Conservation (phyloP, 352 stramenopile species). For the Phytophthora europaea region DNA sequence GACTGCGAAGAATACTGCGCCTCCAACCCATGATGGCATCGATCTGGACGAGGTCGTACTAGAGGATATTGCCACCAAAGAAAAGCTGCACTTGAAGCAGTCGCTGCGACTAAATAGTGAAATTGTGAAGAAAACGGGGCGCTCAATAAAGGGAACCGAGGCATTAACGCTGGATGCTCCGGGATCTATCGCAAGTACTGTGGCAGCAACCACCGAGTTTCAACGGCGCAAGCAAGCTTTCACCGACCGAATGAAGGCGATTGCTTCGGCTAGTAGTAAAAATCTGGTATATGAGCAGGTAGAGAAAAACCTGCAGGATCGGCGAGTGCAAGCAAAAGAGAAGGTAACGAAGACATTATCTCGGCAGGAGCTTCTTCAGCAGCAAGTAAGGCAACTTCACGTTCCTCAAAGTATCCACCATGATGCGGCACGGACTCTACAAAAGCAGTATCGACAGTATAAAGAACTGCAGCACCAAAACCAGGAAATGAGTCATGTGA, state of each 20-base stretch:
- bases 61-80: slow-evolving; percentile 11
- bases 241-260: slow-evolving; percentile 78
- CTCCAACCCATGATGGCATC: slow-evolving; percentile 5
- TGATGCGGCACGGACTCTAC: slow-evolving; percentile 52
- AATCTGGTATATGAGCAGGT: slow-evolving; percentile 83
- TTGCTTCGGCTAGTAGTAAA: slow-evolving; percentile 69
- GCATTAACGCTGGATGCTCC: not conserved
- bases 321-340: slow-evolving; percentile 24
- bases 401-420: slow-evolving; percentile 47
- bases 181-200: not conserved
- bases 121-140: not conserved
- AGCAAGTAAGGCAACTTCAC: slow-evolving; percentile 47
- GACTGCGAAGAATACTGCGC: not conserved
- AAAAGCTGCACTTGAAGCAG: slow-evolving; percentile 10
- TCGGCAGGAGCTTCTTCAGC: slow-evolving; percentile 29
- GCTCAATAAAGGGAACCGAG: not conserved
- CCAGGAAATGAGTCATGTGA: slow-evolving; percentile 6
- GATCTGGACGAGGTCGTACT: slow-evolving; percentile 49
- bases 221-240: slow-evolving; percentile 79
- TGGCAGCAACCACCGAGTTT: slow-evolving; percentile 62
- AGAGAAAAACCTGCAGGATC: slow-evolving; percentile 55
- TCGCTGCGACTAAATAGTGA: not conserved
- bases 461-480: slow-evolving; percentile 38
- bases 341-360: slow-evolving; percentile 2
- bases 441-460: slow-evolving; percentile 52